These are phyloP conservation scores for Tulasnella sp. DNA, from an alignment of 768 basidiomycete species.

Conservation along the genomic window DNA sequence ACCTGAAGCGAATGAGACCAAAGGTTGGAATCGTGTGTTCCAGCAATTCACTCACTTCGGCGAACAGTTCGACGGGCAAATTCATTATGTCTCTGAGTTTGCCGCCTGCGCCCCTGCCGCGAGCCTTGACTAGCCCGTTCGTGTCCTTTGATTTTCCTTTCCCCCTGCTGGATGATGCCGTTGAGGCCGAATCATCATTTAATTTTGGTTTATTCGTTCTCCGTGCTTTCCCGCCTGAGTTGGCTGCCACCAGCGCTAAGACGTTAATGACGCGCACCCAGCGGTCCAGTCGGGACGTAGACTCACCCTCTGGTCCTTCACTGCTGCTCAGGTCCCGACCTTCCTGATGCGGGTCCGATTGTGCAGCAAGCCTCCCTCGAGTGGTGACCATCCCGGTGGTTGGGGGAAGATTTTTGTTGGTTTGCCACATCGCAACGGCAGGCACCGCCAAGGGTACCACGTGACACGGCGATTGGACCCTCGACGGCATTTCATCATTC, in stretches of 20 bases:
- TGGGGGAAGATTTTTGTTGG: neutral
- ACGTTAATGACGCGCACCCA: neutral
- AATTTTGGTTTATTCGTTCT: neutral
- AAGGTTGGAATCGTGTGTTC: neutral
- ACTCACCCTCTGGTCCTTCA: neutral
- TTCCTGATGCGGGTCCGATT: neutral
- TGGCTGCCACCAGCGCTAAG: neutral
- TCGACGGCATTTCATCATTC: no score
- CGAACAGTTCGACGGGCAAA: conserved; percentile 28
- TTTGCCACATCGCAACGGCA: neutral
- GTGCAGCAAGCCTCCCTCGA: neutral
- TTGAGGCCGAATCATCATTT: neutral
- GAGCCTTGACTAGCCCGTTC: neutral
- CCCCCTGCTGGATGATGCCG: neutral
- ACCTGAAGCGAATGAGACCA: neutral
- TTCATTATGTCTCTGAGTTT: conserved; percentile 25
- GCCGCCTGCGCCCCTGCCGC: neutral
- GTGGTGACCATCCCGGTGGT: neutral
- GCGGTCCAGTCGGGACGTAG: neutral
- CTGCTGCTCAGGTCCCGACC: neutral
- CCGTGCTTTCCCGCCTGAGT: neutral
- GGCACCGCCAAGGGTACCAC: neutral
- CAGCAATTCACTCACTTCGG: conserved; percentile 22
- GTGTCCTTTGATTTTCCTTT: neutral
- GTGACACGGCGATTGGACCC: neutral